Evolutionary conservation across 2,329 filamentous ascomycete species (phyloP), one percentile per base, ranked within the genome.

Genomic region (Peltaster fructicola): DNA sequence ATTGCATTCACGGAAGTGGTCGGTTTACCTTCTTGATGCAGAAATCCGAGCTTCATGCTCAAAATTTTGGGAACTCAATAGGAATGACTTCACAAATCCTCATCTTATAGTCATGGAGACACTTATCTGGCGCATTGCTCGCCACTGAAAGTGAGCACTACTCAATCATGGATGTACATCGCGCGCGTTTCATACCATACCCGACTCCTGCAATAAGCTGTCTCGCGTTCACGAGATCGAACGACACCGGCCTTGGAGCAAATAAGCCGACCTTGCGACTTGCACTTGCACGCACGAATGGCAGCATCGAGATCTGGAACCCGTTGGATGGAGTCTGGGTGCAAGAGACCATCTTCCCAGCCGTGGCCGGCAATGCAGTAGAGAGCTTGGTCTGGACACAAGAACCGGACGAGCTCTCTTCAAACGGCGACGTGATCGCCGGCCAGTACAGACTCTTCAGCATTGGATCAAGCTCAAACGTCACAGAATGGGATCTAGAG

Each of bases 241-340:
- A 51, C 36, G 58, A 62, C 41, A 48, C 38, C 38, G 33, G 38
- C 20, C 35, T 33, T 24, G 33, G 32, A 11, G 16, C 31, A 10
- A 61, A 64, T 7, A 34, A 42, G 12, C 66, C 61, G 33, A 70
- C 63, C 25, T 63, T 81, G 27, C 71, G 82, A 38, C 67, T 95
- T 27, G 88, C 88, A 2, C 68, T 98, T 41, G 88, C 88, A 31
- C 74, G 88, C 37, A 77, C 80, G 30, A 93, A 95, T 49, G 88
- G 88, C 40, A 80, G 92, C 45, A 88, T 98, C 40, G 88, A 98
- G 55, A 82, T 98, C 36, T 98, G 88, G 88, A 92, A 92, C 50
- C 82, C 85, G 3, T 57, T 73, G 26, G 68, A 68, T 35, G 80
- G 79, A 9, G 59, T 64, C 33, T 98, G 88, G 88, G 67, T 81